Percentiles rank a stretch among this genome's conserved stretches.
phyloP scores from a whole-genome alignment of 108 stramenopile species.

The Skeletonema potamos region DNA sequence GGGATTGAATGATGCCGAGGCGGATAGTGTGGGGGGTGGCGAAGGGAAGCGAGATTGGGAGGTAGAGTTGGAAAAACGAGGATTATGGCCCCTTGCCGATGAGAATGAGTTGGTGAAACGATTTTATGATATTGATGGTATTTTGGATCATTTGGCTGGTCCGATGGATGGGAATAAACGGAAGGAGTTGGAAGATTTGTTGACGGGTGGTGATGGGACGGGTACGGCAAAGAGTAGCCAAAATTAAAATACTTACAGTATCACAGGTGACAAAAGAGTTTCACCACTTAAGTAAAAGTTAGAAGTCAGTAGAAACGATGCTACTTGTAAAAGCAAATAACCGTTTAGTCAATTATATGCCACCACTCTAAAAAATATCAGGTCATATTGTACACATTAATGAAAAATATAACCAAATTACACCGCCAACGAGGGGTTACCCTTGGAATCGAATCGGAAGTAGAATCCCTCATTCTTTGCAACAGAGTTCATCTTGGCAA shows the following conservation, averaged over 20 bases:
- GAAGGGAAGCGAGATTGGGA: slow-evolving; percentile 31
- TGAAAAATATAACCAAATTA: slow-evolving; percentile 28
- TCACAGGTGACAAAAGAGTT: too few species aligned
- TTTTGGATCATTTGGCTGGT: slow-evolving; percentile 20
- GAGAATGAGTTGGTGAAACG: slow-evolving; percentile 22
- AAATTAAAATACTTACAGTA: background rate
- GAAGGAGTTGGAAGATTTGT: slow-evolving; percentile 5
- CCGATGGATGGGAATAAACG: background rate
- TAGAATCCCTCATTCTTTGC: slow-evolving; percentile 77
- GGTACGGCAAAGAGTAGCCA: background rate
- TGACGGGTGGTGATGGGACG: background rate
- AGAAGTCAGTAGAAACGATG: too few species aligned
- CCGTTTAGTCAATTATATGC: background rate
- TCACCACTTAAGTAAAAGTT: too few species aligned
- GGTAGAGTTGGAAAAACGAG: slow-evolving; percentile 35
- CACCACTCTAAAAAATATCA: background rate
- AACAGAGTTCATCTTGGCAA: slow-evolving; percentile 78
- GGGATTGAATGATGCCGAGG: slow-evolving; percentile 52
- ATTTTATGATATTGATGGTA: slow-evolving; percentile 25
- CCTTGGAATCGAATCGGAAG: slow-evolving; percentile 71
- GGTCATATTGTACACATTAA: background rate
- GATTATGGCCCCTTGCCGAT: slow-evolving; percentile 35
- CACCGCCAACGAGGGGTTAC: slow-evolving; percentile 72
- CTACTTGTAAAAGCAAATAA: background rate
- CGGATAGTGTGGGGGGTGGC: slow-evolving; percentile 27